Base-by-base conservation (phyloP, 164 flowering plant species). In the Macadamia tetraphylla region DNA sequence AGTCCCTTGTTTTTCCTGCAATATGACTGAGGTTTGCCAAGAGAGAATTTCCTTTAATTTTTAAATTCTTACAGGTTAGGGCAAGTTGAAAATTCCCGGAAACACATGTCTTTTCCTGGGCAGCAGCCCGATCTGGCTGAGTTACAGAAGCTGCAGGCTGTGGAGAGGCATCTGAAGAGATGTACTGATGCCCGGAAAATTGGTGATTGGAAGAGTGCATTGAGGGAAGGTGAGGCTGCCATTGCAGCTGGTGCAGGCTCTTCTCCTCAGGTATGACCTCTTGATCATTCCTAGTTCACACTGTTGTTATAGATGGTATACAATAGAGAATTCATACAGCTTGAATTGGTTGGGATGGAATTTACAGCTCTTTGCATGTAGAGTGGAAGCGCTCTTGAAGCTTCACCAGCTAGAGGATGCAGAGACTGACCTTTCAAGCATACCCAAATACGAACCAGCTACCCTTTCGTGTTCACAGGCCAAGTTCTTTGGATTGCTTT, bases 381-480 rank as follows among this genome's bases (percentile, higher is more conserved):
- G 84, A 83, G 91, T 85, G 52, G 98, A 94, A 80, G 88, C 91
- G 55, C 82, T 87, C 43, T 76, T 94, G 77, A 91, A 87, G 80
- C 95, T 94, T 62, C 91, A 85, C 43, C 88, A 78, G 76, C 77
- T 86, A 43, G 86, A 84, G 52, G 95, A 87, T 30, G 92, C 94
- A 0, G 87, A 86, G 18, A 68, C 70, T n/a, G 66, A 76, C 69
- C 48, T 87, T 8, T 72, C 81, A 32, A 81, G 48, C 44, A 65
- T 82, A 13, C 80, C 81, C 9, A 88, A 78, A 68, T 65, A 73
- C 49, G 91, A 83, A 61, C 69, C 66, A 8, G 74, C 62, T 73
- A 67, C 77, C 4, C 62, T 68, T 13, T 78, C 86, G 14, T 79
- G 66, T 64, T 75, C 87, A 17, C 81, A 79, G 29, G 52, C 78